A percentile compares a stretch with the other conserved stretches of the same genome.
Evolutionary conservation across 352 stramenopile genomes (phyloP).

Genomic region (Globisporangium emineosum): DNA sequence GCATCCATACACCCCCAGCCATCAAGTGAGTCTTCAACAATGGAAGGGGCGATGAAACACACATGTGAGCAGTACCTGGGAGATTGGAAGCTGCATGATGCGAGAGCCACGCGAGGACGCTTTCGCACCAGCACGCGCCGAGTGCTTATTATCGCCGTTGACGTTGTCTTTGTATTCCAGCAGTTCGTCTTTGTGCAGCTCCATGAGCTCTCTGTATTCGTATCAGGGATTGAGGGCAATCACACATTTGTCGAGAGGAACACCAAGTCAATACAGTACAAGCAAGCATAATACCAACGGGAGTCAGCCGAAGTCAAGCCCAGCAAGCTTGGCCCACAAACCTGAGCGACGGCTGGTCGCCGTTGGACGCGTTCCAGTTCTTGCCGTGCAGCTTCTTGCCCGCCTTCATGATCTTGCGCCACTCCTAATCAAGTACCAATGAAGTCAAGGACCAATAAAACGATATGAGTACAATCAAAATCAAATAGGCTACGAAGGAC

Average conservation of each 20-base stretch:
- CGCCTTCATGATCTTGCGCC: slow-evolving; percentile 59
- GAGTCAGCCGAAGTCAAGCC: not conserved
- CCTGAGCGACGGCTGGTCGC: slow-evolving; percentile 42
- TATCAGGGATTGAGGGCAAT: not conserved
- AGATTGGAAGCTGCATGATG: slow-evolving; percentile 21
- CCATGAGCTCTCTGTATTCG: slow-evolving; percentile 52
- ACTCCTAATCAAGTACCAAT: slow-evolving; percentile 33
- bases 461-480: not conserved
- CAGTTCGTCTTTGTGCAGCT: slow-evolving; percentile 70
- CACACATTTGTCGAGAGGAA: not conserved
- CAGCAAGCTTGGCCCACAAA: slow-evolving; percentile 11
- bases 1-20: not conserved
- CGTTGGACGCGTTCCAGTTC: slow-evolving; percentile 40
- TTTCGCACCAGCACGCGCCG: not conserved
- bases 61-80: not conserved
- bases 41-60: no score
- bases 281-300: not conserved
- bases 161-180: slow-evolving; percentile 46
- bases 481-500: not conserved
- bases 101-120: not conserved
- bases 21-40: not conserved
- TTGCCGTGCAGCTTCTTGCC: slow-evolving; percentile 61
- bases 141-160: slow-evolving; percentile 2
- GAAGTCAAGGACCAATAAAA: not conserved
- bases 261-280: not conserved